Conservation (phyloP, 345 rosid species). For the Eucalyptus rudis region DNA sequence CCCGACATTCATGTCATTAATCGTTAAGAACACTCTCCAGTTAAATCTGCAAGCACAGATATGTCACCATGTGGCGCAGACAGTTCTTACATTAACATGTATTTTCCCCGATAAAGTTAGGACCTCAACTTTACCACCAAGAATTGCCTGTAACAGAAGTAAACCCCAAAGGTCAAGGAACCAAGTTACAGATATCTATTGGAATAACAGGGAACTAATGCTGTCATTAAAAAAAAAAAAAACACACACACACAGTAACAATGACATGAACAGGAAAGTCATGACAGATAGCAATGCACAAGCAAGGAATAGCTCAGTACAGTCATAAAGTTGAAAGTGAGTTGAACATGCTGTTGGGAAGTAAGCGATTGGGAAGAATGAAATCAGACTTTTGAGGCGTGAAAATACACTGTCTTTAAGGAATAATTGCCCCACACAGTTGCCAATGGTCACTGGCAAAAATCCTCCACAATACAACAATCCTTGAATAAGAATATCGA, state of each 20-base stretch:
- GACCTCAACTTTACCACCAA: conserved; percentile 74
- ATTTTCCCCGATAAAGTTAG: conserved; percentile 62
- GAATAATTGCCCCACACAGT: too few species aligned
- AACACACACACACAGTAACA: neutral
- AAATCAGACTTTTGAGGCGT: too few species aligned
- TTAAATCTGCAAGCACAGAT: neutral
- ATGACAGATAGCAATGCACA: neutral
- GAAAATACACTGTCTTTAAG: too few species aligned
- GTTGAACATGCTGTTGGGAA: neutral
- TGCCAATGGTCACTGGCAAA: too few species aligned
- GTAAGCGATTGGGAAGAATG: too few species aligned
- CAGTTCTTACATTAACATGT: conserved; percentile 40
- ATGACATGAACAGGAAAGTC: neutral
- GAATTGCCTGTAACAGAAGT: conserved; percentile 55
- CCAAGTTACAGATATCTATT: neutral
- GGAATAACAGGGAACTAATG: neutral
- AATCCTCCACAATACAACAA: too few species aligned
- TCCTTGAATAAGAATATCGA: too few species aligned
- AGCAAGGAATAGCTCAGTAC: neutral
- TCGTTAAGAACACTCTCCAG: neutral
- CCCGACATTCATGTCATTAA: neutral
- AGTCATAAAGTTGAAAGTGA: too few species aligned
- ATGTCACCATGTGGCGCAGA: neutral
- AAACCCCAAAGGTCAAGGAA: neutral
- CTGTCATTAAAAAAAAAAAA: neutral